Evolutionary conservation across 305 asterid genomes (phyloP).

Genomic region (Fraxinus platypoda): DNA sequence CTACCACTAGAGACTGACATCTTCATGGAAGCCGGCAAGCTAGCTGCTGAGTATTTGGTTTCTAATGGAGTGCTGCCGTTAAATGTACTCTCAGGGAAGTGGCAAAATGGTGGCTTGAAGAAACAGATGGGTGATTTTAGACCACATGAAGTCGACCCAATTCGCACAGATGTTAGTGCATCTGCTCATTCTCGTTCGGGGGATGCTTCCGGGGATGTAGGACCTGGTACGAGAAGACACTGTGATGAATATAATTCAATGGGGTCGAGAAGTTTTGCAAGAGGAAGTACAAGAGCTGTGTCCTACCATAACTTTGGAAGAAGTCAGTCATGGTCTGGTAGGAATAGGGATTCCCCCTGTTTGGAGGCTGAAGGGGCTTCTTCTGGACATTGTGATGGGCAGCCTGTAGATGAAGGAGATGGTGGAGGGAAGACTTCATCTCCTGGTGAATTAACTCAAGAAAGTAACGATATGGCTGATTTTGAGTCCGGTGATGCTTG

Average conservation of each 20-base stretch:
- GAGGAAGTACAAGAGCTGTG: constrained; percentile 62
- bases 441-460: constrained; percentile 42
- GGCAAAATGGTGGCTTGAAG: constrained; percentile 52
- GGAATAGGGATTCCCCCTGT: constrained; percentile 38
- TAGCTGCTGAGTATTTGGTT: constrained; percentile 86
- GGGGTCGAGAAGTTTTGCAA: constrained; percentile 38
- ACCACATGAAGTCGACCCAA: constrained; percentile 11
- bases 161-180: constrained; percentile 42
- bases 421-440: constrained; percentile 35
- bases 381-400: constrained; percentile 33
- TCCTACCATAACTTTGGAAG: constrained; percentile 50
- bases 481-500: constrained; percentile 24
- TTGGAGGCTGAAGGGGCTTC: constrained; percentile 48
- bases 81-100: constrained; percentile 73
- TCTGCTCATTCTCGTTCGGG: constrained; percentile 60
- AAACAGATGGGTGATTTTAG: constrained; percentile 31
- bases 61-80: constrained; percentile 74
- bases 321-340: constrained; percentile 58
- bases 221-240: constrained; percentile 48
- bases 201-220: constrained; percentile 43
- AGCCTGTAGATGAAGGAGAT: constrained; percentile 35
- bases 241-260: constrained; percentile 47
- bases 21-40: constrained; percentile 84
- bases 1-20: constrained; percentile 45
- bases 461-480: constrained; percentile 32